Conservation (phyloP, 1,139 yeast genomes). For the Nakaseomyces kungkrabaensis region DNA sequence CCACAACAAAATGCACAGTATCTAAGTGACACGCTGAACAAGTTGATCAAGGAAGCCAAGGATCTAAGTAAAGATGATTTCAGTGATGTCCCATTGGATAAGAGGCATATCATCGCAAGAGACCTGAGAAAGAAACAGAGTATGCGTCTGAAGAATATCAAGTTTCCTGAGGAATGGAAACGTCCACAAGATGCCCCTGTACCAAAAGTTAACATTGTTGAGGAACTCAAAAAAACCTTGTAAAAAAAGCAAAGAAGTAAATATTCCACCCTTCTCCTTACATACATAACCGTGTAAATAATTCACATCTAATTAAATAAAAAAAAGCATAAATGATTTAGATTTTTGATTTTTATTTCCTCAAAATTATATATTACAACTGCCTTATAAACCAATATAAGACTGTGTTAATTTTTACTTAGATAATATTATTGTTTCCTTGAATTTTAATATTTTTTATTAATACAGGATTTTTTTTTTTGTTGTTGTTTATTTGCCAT, state of each 20-base stretch:
- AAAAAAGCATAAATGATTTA: background rate
- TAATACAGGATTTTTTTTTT: too few relatives aligned
- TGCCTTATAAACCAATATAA: background rate
- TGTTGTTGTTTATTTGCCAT: too few relatives aligned
- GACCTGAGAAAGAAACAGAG: conserved; percentile 35
- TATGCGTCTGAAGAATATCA: conserved; percentile 24
- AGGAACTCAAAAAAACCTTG: conserved; percentile 4
- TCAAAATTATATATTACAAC: background rate
- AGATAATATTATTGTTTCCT: background rate
- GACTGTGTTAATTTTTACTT: background rate
- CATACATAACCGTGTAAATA: background rate
- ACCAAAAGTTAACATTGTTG: conserved; percentile 20
- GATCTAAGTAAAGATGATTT: conserved; percentile 49
- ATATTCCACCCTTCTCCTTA: background rate
- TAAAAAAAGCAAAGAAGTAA: background rate
- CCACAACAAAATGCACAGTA: conserved; percentile 80
- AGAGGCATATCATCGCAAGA: conserved; percentile 49
- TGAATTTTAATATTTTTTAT: background rate
- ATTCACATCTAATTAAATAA: background rate
- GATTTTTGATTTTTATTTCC: too few relatives aligned
- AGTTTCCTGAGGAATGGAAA: conserved; percentile 80
- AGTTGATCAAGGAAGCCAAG: conserved; percentile 56
- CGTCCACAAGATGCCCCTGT: conserved; percentile 62
- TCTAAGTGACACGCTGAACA: conserved; percentile 53
- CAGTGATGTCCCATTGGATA: conserved; percentile 72